Percentiles rank a stretch among this genome's conserved stretches.
Evolutionary conservation across 2,329 filamentous ascomycete species (phyloP).

Genomic region (Apiospora sp.): DNA sequence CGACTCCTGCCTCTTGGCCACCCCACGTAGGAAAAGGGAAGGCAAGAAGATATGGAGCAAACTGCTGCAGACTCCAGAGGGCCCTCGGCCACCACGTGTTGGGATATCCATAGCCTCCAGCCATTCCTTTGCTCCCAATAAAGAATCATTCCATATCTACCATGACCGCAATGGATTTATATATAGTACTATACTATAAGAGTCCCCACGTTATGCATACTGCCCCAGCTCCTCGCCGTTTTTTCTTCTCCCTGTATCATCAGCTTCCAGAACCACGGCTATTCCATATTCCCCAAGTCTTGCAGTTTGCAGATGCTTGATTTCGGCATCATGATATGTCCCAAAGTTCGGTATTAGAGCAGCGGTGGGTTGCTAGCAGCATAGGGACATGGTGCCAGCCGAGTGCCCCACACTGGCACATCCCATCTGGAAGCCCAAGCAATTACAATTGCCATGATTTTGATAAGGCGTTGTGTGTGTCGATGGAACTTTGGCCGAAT

Average conservation of each 20-base stretch:
- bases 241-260: not conserved
- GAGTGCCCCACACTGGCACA: not conserved
- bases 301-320: not conserved
- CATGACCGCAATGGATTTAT: not conserved
- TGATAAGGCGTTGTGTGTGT: not conserved
- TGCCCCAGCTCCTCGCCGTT: not conserved
- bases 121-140: not conserved
- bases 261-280: not conserved
- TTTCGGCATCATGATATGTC: not conserved
- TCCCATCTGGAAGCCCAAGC: not conserved
- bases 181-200: not conserved
- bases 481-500: too few relatives aligned
- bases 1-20: not conserved
- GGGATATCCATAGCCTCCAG: not conserved
- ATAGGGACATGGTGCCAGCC: not conserved
- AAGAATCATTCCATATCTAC: not conserved
- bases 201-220: not conserved
- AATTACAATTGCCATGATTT: not conserved
- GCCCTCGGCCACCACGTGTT: not conserved
- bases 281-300: not conserved
- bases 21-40: not conserved
- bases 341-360: not conserved
- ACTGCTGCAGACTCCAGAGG: not conserved
- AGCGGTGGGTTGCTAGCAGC: not conserved
- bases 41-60: not conserved